Evolutionary conservation across 2,329 filamentous ascomycete species (phyloP).

Genomic region (Torrubiellomyces zombiae): DNA sequence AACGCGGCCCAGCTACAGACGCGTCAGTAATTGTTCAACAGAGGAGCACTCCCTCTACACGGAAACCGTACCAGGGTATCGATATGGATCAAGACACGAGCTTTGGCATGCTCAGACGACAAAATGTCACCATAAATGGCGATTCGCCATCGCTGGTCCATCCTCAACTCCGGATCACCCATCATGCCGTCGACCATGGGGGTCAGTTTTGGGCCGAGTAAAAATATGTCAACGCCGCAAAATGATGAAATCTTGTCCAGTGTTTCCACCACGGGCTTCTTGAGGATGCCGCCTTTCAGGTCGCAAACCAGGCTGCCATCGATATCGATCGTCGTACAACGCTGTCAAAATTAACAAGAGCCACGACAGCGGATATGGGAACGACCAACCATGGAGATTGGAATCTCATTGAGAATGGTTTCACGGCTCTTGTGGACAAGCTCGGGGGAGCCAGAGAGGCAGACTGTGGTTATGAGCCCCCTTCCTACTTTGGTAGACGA

Average conservation of each 20-base stretch:
- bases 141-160: constrained; percentile 80
- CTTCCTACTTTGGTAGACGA: constrained; percentile 59
- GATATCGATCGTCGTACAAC: constrained; percentile 84
- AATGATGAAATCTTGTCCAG: constrained; percentile 75
- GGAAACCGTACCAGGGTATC: constrained; percentile 57
- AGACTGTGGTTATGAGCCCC: constrained; percentile 69
- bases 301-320: constrained; percentile 84
- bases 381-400: constrained; percentile 69
- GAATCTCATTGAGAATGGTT: constrained; percentile 79
- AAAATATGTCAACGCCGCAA: constrained; percentile 91
- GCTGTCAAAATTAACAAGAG: constrained; percentile 22
- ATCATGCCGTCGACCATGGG: constrained; percentile 60
- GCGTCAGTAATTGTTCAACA: constrained; percentile 5
- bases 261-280: constrained; percentile 62
- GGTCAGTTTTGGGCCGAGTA: constrained; percentile 76
- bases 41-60: background rate
- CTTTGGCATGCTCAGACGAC: constrained; percentile 93
- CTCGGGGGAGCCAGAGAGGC: constrained; percentile 74
- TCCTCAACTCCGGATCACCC: constrained; percentile 65
- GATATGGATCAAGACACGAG: constrained; percentile 88
- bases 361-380: constrained; percentile 1
- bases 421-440: constrained; percentile 79
- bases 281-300: constrained; percentile 45
- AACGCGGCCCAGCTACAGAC: constrained; percentile 45
- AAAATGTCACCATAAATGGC: constrained; percentile 92